These are phyloP conservation scores for Neurospora discreta DNA, from an alignment of 495 filamentous ascomycete genomes.

Conservation along the genomic window DNA sequence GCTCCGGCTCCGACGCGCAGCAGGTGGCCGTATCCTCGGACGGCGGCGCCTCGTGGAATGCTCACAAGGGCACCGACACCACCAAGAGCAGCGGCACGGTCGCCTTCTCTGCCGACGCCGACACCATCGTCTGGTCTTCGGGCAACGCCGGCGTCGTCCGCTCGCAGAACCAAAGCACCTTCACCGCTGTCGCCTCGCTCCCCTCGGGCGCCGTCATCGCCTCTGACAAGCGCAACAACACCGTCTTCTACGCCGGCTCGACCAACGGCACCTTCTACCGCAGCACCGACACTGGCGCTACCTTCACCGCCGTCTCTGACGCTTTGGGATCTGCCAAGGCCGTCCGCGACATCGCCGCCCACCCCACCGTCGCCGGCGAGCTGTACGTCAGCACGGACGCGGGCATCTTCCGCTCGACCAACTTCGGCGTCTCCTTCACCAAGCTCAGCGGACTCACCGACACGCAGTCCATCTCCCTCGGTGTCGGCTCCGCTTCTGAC, in stretches of 20 bases:
- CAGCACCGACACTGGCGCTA: constrained; percentile 31
- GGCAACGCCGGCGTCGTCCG: constrained; percentile 28
- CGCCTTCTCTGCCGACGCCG: constrained; percentile 41
- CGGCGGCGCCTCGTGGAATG: constrained; percentile 35
- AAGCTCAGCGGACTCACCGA: constrained; percentile 26
- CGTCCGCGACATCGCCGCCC: constrained; percentile 37
- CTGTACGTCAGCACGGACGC: constrained; percentile 42
- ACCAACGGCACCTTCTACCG: constrained; percentile 31
- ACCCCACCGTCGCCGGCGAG: constrained; percentile 39
- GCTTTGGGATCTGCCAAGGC: constrained; percentile 25
- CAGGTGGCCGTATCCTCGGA: constrained; percentile 33
- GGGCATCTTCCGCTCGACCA: constrained; percentile 40
- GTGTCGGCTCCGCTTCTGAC: constrained; percentile 19
- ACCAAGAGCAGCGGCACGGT: constrained; percentile 34
- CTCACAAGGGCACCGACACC: constrained; percentile 34
- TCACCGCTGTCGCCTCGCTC: constrained; percentile 32
- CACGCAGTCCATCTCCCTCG: constrained; percentile 37
- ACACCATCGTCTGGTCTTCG: constrained; percentile 40
- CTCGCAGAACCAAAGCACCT: constrained; percentile 30
- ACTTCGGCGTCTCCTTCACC: constrained; percentile 38
- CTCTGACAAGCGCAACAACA: constrained; percentile 40
- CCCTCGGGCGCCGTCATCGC: constrained; percentile 37
- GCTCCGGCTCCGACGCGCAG: constrained; percentile 30
- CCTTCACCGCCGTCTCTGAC: constrained; percentile 28
- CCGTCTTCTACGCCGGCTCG: constrained; percentile 41